Conservation (phyloP, 2,329 filamentous ascomycete species). For the Epichloe bromicola region DNA sequence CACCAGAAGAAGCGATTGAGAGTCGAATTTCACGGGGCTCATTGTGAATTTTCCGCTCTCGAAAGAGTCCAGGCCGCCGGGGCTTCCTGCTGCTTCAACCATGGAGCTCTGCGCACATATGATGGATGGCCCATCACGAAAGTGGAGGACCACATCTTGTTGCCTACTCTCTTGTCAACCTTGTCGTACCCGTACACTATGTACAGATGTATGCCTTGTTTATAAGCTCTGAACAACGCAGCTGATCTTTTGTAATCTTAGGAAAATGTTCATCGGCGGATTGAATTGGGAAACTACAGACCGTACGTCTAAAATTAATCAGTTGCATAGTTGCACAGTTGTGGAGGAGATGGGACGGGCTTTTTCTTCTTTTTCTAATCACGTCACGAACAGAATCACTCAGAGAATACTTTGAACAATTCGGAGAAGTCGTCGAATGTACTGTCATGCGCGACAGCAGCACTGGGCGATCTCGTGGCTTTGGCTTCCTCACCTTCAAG, state of each 20-base stretch:
- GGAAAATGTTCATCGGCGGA: slow-evolving; percentile 99
- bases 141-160: neutral
- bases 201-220: neutral
- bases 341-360: neutral
- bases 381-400: slow-evolving; percentile 61
- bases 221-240: neutral
- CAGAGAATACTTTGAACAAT: slow-evolving; percentile 93
- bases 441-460: slow-evolving; percentile 98
- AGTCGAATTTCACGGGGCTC: neutral
- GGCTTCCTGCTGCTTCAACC: neutral
- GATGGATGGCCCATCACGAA: neutral
- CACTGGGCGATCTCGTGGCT: slow-evolving; percentile 85
- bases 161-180: neutral
- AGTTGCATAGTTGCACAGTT: too few species aligned
- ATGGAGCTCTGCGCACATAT: neutral
- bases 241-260: slow-evolving; percentile 26
- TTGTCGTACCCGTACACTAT: neutral
- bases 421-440: slow-evolving; percentile 92
- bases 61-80: neutral
- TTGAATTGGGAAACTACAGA: slow-evolving; percentile 99
- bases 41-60: neutral
- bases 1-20: neutral
- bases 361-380: slow-evolving; percentile 7
- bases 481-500: slow-evolving; percentile 95
- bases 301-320: slow-evolving; percentile 46